Evolutionary conservation across 2,329 filamentous ascomycete species (phyloP).

Genomic region (Aspergillus costaricaensis): DNA sequence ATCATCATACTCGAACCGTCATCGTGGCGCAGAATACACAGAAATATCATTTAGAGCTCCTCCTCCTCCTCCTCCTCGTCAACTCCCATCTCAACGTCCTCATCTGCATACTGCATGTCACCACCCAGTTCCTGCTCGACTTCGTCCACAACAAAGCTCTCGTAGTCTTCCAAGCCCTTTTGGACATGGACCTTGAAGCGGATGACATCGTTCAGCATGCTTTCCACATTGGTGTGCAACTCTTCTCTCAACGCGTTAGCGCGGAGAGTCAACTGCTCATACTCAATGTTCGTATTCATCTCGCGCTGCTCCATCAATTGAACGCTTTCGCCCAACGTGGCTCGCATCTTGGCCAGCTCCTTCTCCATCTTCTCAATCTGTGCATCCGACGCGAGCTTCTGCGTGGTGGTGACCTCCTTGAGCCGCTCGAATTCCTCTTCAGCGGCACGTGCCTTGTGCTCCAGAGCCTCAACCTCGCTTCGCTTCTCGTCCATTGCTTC

Average conservation of each 20-base stretch:
- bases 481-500: constrained; percentile 96
- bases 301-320: constrained; percentile 92
- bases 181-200: constrained; percentile 98
- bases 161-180: constrained; percentile 88
- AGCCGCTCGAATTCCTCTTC: constrained; percentile 94
- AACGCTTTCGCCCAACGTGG: constrained; percentile 78
- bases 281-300: constrained; percentile 95
- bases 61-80: constrained; percentile 15
- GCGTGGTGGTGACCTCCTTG: constrained; percentile 81
- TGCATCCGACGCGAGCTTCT: constrained; percentile 84
- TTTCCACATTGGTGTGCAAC: constrained; percentile 94
- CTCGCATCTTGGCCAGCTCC: constrained; percentile 90
- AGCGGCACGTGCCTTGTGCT: constrained; percentile 82
- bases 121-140: constrained; percentile 80
- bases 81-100: constrained; percentile 14
- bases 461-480: constrained; percentile 86
- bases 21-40: not conserved
- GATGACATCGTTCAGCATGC: constrained; percentile 94
- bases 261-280: constrained; percentile 85
- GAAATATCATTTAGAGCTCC: constrained; percentile 2
- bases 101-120: constrained; percentile 52
- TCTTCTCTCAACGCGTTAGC: constrained; percentile 88
- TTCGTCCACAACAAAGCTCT: constrained; percentile 89
- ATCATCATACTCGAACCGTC: constrained; percentile 1
- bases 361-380: constrained; percentile 99